Evolutionary conservation across 352 stramenopile genomes (phyloP), one percentile per base, ranked within the genome.

Genomic region (Pythium monospermum): DNA sequence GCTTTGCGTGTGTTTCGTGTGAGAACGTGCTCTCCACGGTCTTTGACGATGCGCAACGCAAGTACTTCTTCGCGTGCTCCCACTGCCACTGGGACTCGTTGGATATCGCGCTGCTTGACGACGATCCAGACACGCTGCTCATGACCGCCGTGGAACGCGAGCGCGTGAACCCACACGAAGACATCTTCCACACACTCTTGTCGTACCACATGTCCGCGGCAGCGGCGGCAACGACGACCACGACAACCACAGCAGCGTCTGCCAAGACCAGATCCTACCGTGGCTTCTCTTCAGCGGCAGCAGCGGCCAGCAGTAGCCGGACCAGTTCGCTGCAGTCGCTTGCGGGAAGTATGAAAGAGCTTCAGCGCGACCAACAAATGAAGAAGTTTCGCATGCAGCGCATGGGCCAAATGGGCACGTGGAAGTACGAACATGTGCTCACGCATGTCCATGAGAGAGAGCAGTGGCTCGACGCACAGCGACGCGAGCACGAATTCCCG

Each of bases 61-160:
- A 76, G 37, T 93, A 77, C 46, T 91, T 91, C 50, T 90, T 95
- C 53, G 64, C 87, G 16, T 95, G 85, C 43, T 38, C 69, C 37
- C 85, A 95, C 59, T 95, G 85, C 56, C 76, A 80, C 36, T 95
- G 85, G 85, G 85, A 95, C 53, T 95, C 85, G 48, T 57, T 88
- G 47, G 68, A 59, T 16, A 28, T 91, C 26, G 70, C 56, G 11
- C 58, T 95, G 12, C 52, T 67, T 1, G 85, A 91, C 35, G 76
- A 91, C 43, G 81, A 91, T 49, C 81, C 79, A n/a, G 85, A 94
- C 49, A 84, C 68, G 55, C 69, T 95, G 30, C 64, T 91, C 53
- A 91, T 89, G 81, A 79, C 78, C 18, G 75, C 77, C 22, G 76
- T 91, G 39, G 79, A 79, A 16, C 63, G 78, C 21, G 83, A 95